Evolutionary conservation across 371 early-diverging fungal genomes (phyloP).

Genomic region (Mortierella sp.): DNA sequence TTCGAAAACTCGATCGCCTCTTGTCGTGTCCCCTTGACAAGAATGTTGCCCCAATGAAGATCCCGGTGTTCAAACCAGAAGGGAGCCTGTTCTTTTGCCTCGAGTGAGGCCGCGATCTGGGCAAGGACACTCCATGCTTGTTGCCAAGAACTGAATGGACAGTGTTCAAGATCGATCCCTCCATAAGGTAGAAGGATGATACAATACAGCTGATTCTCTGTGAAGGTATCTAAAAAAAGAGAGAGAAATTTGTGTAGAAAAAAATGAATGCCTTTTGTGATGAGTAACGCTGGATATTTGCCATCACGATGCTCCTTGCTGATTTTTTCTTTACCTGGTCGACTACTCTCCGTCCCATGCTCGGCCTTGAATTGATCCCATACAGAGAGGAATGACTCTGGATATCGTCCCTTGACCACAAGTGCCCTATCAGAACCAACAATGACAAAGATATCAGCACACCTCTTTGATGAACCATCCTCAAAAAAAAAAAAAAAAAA

Average conservation of each 20-base stretch:
- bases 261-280: background rate
- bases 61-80: constrained; percentile 86
- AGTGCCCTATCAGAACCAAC: constrained; percentile 17
- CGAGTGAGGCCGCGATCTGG: constrained; percentile 67
- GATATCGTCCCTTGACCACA: constrained; percentile 55
- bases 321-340: constrained; percentile 57
- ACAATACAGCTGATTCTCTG: constrained; percentile 70
- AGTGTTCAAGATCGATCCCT: constrained; percentile 74
- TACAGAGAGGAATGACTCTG: constrained; percentile 62
- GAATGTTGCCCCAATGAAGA: constrained; percentile 91
- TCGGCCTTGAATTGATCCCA: constrained; percentile 76
- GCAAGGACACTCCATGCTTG: constrained; percentile 67
- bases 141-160: constrained; percentile 59
- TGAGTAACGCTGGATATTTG: background rate
- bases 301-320: background rate
- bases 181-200: constrained; percentile 77
- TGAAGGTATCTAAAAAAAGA: constrained; percentile 37
- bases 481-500: background rate
- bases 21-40: constrained; percentile 62
- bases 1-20: constrained; percentile 15
- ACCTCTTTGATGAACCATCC: too few relatives aligned
- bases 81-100: constrained; percentile 66
- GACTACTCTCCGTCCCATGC: constrained; percentile 70
- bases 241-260: background rate
- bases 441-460: background rate